Conservation (phyloP, 345 rosid genomes). For the Boechera divaricarpa region DNA sequence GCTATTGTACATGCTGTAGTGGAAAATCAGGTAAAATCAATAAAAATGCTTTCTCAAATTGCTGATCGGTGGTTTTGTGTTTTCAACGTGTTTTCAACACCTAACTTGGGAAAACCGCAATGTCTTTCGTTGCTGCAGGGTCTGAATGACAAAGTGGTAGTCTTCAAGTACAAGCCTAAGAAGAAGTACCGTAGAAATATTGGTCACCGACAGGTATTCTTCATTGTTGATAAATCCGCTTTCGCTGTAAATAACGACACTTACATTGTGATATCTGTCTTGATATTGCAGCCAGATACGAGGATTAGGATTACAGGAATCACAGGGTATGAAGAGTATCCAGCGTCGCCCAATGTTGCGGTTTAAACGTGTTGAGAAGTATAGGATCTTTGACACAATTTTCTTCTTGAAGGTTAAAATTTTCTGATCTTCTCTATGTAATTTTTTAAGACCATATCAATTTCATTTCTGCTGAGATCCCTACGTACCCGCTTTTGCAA, state of each 20-base stretch:
- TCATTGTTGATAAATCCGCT: background rate
- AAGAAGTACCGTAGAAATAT: constrained; percentile 95
- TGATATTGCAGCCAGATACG: constrained; percentile 77
- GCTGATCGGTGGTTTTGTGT: background rate
- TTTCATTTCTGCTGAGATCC: constrained; percentile 25
- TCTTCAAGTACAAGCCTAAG: constrained; percentile 94
- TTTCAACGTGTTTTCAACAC: background rate
- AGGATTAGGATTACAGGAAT: constrained; percentile 83
- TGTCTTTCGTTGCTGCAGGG: constrained; percentile 60
- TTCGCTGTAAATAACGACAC: background rate
- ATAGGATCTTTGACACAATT: constrained; percentile 8
- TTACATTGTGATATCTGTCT: constrained; percentile 15
- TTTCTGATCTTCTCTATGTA: constrained; percentile 24
- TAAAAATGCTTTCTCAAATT: background rate
- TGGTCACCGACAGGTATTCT: constrained; percentile 91
- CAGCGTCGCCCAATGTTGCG: constrained; percentile 54
- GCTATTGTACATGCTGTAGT: constrained; percentile 96
- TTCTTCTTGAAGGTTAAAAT: constrained; percentile 24
- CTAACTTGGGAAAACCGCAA: background rate
- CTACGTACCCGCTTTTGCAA: background rate
- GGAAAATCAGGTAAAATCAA: constrained; percentile 73
- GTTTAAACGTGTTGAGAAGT: constrained; percentile 19
- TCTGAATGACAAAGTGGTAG: constrained; percentile 73
- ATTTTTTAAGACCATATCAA: constrained; percentile 3
- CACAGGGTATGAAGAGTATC: constrained; percentile 79